These are phyloP conservation scores for Neurospora pannonica DNA, from an alignment of 495 filamentous ascomycete species.

Conservation along the genomic window DNA sequence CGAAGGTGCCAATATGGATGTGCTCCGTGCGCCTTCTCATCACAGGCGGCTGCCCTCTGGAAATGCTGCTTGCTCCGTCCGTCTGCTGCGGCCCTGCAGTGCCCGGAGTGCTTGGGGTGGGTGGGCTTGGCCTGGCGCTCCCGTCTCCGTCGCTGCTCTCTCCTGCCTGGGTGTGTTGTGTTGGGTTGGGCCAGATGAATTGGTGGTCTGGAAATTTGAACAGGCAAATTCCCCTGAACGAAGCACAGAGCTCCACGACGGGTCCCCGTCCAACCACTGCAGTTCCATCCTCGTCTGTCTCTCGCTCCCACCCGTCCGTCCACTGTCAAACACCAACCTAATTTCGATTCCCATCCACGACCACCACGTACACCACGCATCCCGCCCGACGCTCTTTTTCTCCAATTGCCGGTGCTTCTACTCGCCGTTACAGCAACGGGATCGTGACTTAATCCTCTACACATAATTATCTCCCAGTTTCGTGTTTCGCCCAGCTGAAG, in stretches of 20 bases:
- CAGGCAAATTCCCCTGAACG: constrained; percentile 27
- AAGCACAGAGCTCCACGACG: constrained; percentile 20
- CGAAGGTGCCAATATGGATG: background rate
- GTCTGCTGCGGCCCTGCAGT: background rate
- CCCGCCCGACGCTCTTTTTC: constrained; percentile 3
- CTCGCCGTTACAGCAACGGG: constrained; percentile 11
- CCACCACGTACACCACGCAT: background rate
- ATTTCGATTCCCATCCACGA: constrained; percentile 1
- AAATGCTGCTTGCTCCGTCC: background rate
- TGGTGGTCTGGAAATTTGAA: constrained; percentile 33
- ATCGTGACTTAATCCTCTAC: constrained; percentile 1
- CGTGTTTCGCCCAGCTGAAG: constrained; percentile 24
- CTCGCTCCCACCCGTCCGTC: constrained; percentile 9
- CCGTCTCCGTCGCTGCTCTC: constrained; percentile 8
- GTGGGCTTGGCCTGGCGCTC: constrained; percentile 13
- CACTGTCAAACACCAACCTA: constrained; percentile 20
- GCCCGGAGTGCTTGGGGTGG: constrained; percentile 1
- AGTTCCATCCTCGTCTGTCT: constrained; percentile 7
- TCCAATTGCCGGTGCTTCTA: constrained; percentile 8
- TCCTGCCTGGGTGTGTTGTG: background rate
- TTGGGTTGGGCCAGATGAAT: background rate
- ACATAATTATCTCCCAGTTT: constrained; percentile 3
- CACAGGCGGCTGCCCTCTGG: background rate
- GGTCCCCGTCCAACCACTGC: background rate
- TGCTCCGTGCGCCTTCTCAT: background rate